Conservation (phyloP, 345 rosid genomes). For the Salix caprea region DNA sequence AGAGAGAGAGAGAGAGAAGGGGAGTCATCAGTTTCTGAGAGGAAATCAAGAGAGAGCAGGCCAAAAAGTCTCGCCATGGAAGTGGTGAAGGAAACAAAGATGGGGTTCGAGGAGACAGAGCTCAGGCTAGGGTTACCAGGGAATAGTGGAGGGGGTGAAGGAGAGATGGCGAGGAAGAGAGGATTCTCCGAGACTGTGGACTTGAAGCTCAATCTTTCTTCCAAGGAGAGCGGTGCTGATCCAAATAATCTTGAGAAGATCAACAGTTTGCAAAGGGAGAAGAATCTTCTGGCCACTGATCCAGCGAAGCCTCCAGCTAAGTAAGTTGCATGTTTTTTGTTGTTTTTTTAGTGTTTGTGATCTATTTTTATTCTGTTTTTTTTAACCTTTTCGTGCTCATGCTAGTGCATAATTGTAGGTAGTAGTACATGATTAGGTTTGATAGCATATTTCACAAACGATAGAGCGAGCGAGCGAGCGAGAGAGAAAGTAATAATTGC, state of each 20-base stretch:
- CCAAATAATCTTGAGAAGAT: conserved; percentile 12
- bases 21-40: neutral
- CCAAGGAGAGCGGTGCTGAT: conserved; percentile 19
- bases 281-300: conserved; percentile 38
- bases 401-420: neutral
- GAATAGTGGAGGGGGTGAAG: conserved; percentile 25
- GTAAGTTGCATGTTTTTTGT: conserved; percentile 24
- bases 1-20: conserved; percentile 8
- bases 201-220: conserved; percentile 71
- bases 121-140: conserved; percentile 82
- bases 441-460: neutral
- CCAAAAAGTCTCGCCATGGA: conserved; percentile 13
- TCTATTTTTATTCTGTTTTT: neutral
- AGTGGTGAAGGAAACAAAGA: conserved; percentile 30
- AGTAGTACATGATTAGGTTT: neutral
- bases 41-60: neutral
- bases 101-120: conserved; percentile 66
- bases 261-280: conserved; percentile 19
- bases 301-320: conserved; percentile 76
- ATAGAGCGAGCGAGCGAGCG: neutral
- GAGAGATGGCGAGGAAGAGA: conserved; percentile 49
- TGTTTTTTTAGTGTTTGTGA: neutral
- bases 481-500: neutral
- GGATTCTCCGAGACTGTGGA: conserved; percentile 66
- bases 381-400: neutral